Evolutionary conservation across 2,329 filamentous ascomycete species (phyloP).

Genomic region (Diaporthe longicolla): DNA sequence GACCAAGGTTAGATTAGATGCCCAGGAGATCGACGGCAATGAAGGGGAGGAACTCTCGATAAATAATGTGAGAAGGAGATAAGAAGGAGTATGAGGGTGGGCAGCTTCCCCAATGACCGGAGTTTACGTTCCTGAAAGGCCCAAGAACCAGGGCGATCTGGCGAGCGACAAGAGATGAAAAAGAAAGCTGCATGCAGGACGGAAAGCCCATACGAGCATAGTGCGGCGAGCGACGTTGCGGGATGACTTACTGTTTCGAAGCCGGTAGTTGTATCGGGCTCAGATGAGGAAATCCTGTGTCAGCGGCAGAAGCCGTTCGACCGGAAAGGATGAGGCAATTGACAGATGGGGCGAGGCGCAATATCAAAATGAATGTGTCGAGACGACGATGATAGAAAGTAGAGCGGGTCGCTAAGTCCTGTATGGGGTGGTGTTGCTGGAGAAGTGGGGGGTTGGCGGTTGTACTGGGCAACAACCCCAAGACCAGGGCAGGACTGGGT

Average conservation of each 20-base stretch:
- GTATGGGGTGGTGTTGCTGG: constrained; percentile 21
- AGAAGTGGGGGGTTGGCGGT: constrained; percentile 6
- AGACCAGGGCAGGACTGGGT: not conserved
- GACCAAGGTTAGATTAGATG: not conserved
- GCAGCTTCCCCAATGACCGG: constrained; percentile 2
- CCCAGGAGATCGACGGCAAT: not conserved
- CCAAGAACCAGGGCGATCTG: not conserved
- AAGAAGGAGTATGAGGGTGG: not conserved
- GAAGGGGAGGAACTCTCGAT: not conserved
- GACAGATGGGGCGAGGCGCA: not conserved
- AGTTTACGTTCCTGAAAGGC: not conserved
- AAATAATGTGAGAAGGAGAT: not conserved
- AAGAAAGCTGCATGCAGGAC: not conserved
- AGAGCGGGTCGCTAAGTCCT: not conserved
- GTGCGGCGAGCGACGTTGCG: not conserved
- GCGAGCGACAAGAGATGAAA: not conserved
- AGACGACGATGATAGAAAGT: not conserved
- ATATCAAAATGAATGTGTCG: constrained; percentile 14
- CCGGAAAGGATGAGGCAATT: not conserved
- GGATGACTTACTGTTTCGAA: constrained; percentile 2
- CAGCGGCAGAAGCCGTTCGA: not conserved
- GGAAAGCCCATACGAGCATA: not conserved
- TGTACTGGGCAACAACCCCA: constrained; percentile 28
- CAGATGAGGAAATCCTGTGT: not conserved
- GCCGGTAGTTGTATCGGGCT: too few species aligned